Evolutionary conservation across 1,139 yeast species (phyloP).

Genomic region (Debaryomycetaceae sp.): DNA sequence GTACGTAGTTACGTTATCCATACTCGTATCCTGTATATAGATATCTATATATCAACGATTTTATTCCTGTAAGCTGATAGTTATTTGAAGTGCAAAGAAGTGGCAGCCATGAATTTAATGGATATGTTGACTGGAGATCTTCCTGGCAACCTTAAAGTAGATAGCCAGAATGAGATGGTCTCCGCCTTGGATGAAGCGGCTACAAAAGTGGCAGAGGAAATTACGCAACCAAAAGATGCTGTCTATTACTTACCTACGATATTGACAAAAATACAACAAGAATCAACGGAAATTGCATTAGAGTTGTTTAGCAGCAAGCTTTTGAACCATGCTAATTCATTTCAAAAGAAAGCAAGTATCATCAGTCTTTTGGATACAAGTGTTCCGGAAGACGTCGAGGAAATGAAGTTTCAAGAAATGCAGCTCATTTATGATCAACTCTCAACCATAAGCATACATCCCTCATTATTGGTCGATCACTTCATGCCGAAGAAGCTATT

Average conservation of each 20-base stretch:
- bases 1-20: background rate
- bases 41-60: background rate
- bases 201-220: constrained; percentile 1
- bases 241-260: constrained; percentile 54
- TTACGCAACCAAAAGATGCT: constrained; percentile 12
- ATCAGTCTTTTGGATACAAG: constrained; percentile 31
- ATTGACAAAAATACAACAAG: constrained; percentile 53
- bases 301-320: constrained; percentile 49
- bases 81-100: background rate
- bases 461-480: constrained; percentile 68
- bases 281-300: constrained; percentile 50
- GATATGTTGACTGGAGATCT: constrained; percentile 29
- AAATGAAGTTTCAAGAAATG: constrained; percentile 11
- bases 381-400: constrained; percentile 9
- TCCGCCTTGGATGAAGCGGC: constrained; percentile 4
- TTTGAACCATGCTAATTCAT: constrained; percentile 22
- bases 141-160: constrained; percentile 9
- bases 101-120: constrained; percentile 30
- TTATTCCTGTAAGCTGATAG: background rate
- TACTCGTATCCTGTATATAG: background rate
- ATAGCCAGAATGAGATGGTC: constrained; percentile 2
- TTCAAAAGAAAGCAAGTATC: constrained; percentile 30
- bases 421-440: constrained; percentile 48
- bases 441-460: constrained; percentile 54
- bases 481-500: constrained; percentile 67